Base-by-base conservation (phyloP, 495 filamentous ascomycete genomes). In the Aspergillus ellipticus region DNA sequence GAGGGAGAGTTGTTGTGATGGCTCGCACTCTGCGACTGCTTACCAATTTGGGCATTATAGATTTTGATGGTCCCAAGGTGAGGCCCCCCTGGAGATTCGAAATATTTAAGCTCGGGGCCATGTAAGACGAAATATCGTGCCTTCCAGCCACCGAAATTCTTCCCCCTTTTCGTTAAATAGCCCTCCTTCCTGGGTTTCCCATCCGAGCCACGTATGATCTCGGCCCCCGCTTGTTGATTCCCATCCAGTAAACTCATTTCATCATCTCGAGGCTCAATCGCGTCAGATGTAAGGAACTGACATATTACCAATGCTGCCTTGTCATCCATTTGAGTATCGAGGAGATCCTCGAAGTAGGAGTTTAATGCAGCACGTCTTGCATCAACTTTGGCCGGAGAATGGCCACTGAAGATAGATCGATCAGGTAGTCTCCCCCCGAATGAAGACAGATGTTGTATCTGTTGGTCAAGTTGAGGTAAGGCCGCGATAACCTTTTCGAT, bases 61-160 rank as follows among this genome's bases (percentile, higher is more conserved):
- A 98, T 82, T 71, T 92, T 96, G 71, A 98, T 96, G 19, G 91
- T 93, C 9, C 94, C 94, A 49, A 97, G 74, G 66, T 96, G 89
- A 22, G 90, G 79, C 11, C 94, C 94, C 41, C 92, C 90, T 0
- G 88, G 89, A 3, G 85, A 81, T 69, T 98, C 94, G 64, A 90
- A 97, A 67, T 98, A 97, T 63, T 87, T 90, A 58, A 98, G 72
- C 33, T 90, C 80, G 15, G 95, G 89, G 2, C 91, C 91, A 63
- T 97, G 90, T 0, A 98, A 81, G 42, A 96, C 80, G 62, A 98
- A 98, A 66, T 89, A 97, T 52, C 94, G 81, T 15, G 90, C 90
- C 68, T 98, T 98, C 94, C 94, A 98, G n/a, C 94, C 94, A 21
- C 94, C 94, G 71, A 97, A 97, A 61, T 96, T 97, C 76, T 98